Conservation (phyloP, 1,284 basidiomycete genomes). For the Salmacisia buchloeana region DNA sequence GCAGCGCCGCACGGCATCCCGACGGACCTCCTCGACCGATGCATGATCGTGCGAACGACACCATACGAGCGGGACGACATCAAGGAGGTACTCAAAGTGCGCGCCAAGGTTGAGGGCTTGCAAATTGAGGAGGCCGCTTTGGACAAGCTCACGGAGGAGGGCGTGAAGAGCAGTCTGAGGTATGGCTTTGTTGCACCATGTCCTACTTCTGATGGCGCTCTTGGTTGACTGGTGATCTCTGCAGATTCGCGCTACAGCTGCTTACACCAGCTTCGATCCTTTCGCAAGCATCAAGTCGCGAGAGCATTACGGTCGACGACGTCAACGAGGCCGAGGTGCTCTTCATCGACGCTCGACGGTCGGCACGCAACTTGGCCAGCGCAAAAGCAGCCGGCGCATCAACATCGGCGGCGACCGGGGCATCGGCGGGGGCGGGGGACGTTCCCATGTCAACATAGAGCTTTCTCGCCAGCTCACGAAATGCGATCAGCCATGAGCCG, state of each 20-base stretch:
- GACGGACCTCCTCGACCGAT: constrained; percentile 86
- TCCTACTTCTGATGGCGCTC: neutral
- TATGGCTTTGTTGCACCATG: constrained; percentile 50
- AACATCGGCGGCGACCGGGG: neutral
- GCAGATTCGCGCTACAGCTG: constrained; percentile 82
- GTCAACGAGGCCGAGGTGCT: constrained; percentile 76
- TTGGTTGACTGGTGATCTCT: neutral
- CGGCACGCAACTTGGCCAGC: constrained; percentile 16
- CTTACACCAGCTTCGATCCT: constrained; percentile 89
- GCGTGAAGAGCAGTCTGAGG: constrained; percentile 77
- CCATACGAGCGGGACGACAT: constrained; percentile 80
- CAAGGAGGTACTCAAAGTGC: constrained; percentile 75
- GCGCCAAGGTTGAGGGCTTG: constrained; percentile 79
- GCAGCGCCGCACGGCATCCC: constrained; percentile 89
- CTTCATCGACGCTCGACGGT: constrained; percentile 80
- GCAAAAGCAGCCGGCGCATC: neutral
- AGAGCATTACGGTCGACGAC: constrained; percentile 77
- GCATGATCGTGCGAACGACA: constrained; percentile 92
- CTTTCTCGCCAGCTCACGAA: too few species aligned
- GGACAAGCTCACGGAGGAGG: constrained; percentile 74
- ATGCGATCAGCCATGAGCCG: too few species aligned
- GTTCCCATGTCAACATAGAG: too few species aligned
- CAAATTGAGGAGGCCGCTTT: constrained; percentile 71
- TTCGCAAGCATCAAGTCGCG: constrained; percentile 68
- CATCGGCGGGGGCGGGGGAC: neutral